A percentile compares a stretch with the other conserved stretches of the same genome.
phyloP scores from a whole-genome alignment of 2,329 filamentous ascomycete species.

The Paecilomyces formosus region DNA sequence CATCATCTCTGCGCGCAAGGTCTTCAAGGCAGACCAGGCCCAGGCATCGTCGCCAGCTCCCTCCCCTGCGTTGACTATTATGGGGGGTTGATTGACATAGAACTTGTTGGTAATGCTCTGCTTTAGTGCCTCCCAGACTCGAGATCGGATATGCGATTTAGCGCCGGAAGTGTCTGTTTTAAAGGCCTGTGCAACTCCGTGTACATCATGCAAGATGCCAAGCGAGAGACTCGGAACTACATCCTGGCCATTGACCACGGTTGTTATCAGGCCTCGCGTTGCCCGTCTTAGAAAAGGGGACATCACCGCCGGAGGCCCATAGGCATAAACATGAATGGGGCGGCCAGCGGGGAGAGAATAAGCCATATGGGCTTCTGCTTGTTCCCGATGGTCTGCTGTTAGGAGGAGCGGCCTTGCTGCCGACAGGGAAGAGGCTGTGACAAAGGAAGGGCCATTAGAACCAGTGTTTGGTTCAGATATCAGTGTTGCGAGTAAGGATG shows the following conservation, averaged over 20 bases:
- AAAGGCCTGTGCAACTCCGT: conserved; percentile 64
- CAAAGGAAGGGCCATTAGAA: conserved; percentile 49
- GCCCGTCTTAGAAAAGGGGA: conserved; percentile 61
- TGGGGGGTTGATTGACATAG: conserved; percentile 44
- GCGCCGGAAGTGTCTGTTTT: conserved; percentile 63
- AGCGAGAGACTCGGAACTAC: conserved; percentile 67
- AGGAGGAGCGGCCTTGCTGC: conserved; percentile 33
- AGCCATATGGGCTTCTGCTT: conserved; percentile 12
- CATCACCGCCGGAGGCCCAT: conserved; percentile 67
- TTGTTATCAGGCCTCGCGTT: conserved; percentile 68
- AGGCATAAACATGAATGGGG: conserved; percentile 72
- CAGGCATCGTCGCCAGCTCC: conserved; percentile 58
- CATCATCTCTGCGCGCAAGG: conserved; percentile 59
- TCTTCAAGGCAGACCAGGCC: conserved; percentile 61
- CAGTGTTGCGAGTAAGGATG: conserved; percentile 63
- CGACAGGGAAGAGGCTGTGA: conserved; percentile 46
- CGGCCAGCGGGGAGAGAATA: conserved; percentile 58
- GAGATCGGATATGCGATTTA: conserved; percentile 57
- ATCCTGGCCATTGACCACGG: conserved; percentile 64
- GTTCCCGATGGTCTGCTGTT: conserved; percentile 10
- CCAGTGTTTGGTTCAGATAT: conserved; percentile 54
- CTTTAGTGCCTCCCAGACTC: conserved; percentile 59
- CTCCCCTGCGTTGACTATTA: conserved; percentile 38
- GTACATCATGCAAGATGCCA: conserved; percentile 67
- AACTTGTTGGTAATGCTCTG: conserved; percentile 56